These are phyloP conservation scores for Zygosaccharomyces bailii DNA, from an alignment of 805 yeast genomes.

Conservation along the genomic window DNA sequence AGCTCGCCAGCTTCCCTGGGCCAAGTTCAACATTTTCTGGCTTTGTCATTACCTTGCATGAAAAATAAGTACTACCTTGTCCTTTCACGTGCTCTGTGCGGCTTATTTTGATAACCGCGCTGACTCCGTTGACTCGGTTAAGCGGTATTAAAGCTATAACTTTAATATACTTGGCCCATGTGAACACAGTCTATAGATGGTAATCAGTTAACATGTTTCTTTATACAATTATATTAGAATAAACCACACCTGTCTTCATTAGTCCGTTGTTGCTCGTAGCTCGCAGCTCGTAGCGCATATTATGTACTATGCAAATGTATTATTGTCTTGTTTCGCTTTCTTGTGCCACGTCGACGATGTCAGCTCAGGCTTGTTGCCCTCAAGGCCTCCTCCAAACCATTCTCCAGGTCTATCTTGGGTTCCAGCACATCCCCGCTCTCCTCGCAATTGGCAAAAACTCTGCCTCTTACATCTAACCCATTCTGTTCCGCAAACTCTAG, in stretches of 20 bases:
- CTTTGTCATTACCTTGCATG: too few relatives aligned
- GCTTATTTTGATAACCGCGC: too few relatives aligned
- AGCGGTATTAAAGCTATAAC: too few relatives aligned
- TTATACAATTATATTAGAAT: too few relatives aligned
- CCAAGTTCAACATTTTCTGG: too few relatives aligned
- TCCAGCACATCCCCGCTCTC: constrained; percentile 19
- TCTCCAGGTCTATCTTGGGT: constrained; percentile 21
- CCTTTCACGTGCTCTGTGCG: too few relatives aligned
- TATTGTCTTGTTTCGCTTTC: neutral
- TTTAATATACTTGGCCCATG: too few relatives aligned
- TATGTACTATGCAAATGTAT: neutral
- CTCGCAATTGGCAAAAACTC: constrained; percentile 26
- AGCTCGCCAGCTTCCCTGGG: too few relatives aligned
- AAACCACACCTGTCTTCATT: neutral
- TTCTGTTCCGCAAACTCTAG: constrained; percentile 23
- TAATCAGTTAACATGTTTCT: too few relatives aligned
- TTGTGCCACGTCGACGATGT: neutral
- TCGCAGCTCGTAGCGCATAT: neutral
- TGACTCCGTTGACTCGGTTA: too few relatives aligned
- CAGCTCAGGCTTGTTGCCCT: constrained; percentile 1
- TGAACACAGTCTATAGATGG: too few relatives aligned
- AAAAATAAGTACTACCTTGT: too few relatives aligned
- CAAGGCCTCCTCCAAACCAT: constrained; percentile 4
- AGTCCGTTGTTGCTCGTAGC: neutral
- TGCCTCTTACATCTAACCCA: constrained; percentile 18